Conservation (phyloP, 2,329 filamentous ascomycete species). For the Xylariaceae sp. region DNA sequence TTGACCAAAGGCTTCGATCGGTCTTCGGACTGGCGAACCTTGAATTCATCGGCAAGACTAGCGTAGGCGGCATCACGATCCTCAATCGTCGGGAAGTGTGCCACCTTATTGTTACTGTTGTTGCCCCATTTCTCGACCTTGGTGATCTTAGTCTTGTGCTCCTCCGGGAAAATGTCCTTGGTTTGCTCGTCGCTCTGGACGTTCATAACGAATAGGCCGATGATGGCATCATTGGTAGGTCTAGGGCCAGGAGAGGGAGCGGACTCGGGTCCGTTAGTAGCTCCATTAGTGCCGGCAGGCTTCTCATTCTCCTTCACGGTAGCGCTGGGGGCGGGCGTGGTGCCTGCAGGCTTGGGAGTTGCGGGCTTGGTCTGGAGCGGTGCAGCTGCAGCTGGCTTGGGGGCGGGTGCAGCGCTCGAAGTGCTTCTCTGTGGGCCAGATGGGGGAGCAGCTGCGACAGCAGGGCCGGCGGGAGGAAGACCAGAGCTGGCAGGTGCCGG, state of each 20-base stretch:
- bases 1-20: constrained; percentile 79
- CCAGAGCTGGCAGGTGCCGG: constrained; percentile 35
- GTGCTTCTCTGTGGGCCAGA: constrained; percentile 36
- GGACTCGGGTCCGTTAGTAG: constrained; percentile 50
- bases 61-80: constrained; percentile 79
- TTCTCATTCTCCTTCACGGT: constrained; percentile 57
- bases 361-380: constrained; percentile 47
- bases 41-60: constrained; percentile 71
- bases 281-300: constrained; percentile 50
- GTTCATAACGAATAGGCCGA: constrained; percentile 87
- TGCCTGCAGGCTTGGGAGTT: constrained; percentile 43
- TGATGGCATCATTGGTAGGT: constrained; percentile 62
- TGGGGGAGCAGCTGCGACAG: constrained; percentile 29
- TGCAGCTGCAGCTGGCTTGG: constrained; percentile 44
- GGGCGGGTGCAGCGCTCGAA: constrained; percentile 34
- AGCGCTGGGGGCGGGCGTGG: constrained; percentile 36
- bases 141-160: constrained; percentile 77
- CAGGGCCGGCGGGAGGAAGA: constrained; percentile 29
- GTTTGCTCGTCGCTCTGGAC: constrained; percentile 80
- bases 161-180: constrained; percentile 75
- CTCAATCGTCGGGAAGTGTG: constrained; percentile 75
- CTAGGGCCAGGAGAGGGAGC: constrained; percentile 60
- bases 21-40: constrained; percentile 69
- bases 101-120: constrained; percentile 69
- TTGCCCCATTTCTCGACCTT: constrained; percentile 76